Evolutionary conservation across 2,329 filamentous ascomycete species (phyloP).

Genomic region (Daldinia eschscholtzii): DNA sequence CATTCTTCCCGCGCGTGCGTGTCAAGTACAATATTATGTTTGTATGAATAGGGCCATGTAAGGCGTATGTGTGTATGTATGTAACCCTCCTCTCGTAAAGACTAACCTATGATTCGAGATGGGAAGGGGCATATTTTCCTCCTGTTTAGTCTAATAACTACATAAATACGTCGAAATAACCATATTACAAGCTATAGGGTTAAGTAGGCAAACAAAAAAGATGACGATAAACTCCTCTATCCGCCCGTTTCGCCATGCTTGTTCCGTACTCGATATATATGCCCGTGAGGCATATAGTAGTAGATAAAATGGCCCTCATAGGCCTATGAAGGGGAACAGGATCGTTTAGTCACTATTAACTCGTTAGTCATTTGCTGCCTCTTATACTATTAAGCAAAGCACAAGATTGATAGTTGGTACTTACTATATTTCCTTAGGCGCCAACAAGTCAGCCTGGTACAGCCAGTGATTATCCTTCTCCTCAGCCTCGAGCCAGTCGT

Average conservation of each 20-base stretch:
- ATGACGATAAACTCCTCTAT: constrained; percentile 5
- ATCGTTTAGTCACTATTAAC: constrained; percentile 44
- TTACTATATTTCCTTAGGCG: constrained; percentile 97
- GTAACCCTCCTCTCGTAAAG: constrained; percentile 9
- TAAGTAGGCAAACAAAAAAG: constrained; percentile 23
- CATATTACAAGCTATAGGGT: constrained; percentile 22
- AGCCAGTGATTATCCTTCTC: constrained; percentile 96
- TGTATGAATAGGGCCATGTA: background rate
- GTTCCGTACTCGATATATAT: background rate
- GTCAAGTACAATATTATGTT: background rate
- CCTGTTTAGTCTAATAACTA: constrained; percentile 18
- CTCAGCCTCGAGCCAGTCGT: constrained; percentile 93
- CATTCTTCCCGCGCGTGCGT: background rate
- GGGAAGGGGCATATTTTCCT: background rate
- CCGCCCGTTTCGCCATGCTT: constrained; percentile 8
- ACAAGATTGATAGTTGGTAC: constrained; percentile 52
- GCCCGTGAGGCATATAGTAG: background rate
- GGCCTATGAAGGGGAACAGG: constrained; percentile 7
- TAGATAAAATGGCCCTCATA: constrained; percentile 7
- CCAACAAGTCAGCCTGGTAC: constrained; percentile 95
- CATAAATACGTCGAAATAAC: background rate
- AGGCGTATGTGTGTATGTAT: background rate
- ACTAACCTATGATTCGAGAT: background rate
- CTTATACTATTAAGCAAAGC: background rate
- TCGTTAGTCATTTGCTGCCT: constrained; percentile 35